A percentile compares a stretch with the other conserved stretches of the same genome.
phyloP scores from a whole-genome alignment of 2,329 filamentous ascomycete genomes.

The Cercospora zeae-maydis region DNA sequence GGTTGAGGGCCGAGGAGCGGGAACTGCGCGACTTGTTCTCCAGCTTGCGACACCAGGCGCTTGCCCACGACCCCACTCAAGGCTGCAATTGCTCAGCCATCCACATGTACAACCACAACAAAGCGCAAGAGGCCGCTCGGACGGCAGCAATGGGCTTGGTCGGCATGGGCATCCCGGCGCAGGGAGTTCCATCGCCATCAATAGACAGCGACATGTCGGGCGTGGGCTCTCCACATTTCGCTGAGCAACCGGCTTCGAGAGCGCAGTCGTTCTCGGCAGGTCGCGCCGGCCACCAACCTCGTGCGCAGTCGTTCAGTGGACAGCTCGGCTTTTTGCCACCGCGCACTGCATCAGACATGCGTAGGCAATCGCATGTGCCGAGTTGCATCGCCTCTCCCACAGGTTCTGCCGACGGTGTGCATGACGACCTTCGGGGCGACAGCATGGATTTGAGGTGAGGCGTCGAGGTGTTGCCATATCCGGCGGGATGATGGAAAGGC shows the following conservation, averaged over 20 bases:
- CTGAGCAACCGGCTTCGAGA: constrained; percentile 12
- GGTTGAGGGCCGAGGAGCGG: constrained; percentile 33
- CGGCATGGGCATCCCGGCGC: constrained; percentile 6
- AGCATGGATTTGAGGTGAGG: not conserved
- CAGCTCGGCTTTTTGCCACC: not conserved
- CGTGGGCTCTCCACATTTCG: constrained; percentile 11
- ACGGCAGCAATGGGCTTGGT: constrained; percentile 18
- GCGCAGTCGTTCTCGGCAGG: constrained; percentile 21
- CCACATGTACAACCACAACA: constrained; percentile 35
- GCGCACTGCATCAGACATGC: not conserved
- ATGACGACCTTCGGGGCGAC: not conserved
- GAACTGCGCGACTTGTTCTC: constrained; percentile 35
- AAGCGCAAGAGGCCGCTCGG: constrained; percentile 29
- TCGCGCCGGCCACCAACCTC: constrained; percentile 2
- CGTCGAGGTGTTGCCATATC: not conserved
- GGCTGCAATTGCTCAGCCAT: constrained; percentile 34
- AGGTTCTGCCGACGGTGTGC: not conserved
- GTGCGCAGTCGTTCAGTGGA: constrained; percentile 11
- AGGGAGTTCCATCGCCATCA: constrained; percentile 21
- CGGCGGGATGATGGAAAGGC: not conserved
- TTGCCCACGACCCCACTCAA: constrained; percentile 32
- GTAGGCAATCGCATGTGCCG: not conserved
- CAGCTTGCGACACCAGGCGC: constrained; percentile 32
- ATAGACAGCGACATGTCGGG: constrained; percentile 19
- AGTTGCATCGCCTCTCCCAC: not conserved